phyloP scores from a whole-genome alignment of 2,329 filamentous ascomycete genomes.

The Colletotrichum sp. region DNA sequence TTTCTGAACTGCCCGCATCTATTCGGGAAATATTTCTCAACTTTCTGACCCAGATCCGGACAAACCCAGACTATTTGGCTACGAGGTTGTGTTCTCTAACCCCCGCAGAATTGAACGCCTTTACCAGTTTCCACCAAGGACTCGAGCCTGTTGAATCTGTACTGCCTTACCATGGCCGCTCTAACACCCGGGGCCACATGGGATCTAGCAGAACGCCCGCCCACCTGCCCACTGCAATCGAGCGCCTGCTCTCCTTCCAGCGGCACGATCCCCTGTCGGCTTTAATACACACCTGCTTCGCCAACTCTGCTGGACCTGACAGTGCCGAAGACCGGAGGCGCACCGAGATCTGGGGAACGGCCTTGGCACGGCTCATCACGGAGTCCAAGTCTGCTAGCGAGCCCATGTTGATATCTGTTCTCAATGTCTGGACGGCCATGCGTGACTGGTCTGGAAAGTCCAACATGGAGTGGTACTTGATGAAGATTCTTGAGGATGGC shows the following conservation, averaged over 20 bases:
- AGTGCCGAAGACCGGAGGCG: constrained; percentile 81
- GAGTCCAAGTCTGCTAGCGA: constrained; percentile 79
- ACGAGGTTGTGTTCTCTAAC: constrained; percentile 79
- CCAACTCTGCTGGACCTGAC: constrained; percentile 81
- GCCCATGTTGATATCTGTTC: constrained; percentile 80
- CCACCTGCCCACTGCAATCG: constrained; percentile 68
- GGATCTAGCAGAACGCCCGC: constrained; percentile 32
- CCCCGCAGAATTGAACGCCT: constrained; percentile 75
- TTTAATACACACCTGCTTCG: constrained; percentile 87
- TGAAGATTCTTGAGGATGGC: constrained; percentile 92
- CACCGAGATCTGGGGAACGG: constrained; percentile 86
- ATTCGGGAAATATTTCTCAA: constrained; percentile 77
- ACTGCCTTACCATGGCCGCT: constrained; percentile 69
- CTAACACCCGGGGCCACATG: constrained; percentile 51
- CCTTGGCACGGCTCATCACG: constrained; percentile 82
- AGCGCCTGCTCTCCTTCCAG: constrained; percentile 87
- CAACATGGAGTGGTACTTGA: constrained; percentile 92
- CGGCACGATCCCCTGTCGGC: constrained; percentile 85
- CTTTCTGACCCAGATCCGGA: constrained; percentile 82
- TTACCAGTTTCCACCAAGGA: constrained; percentile 80
- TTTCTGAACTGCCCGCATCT: constrained; percentile 77
- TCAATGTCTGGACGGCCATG: constrained; percentile 87
- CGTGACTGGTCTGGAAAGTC: constrained; percentile 88
- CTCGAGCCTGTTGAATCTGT: constrained; percentile 86
- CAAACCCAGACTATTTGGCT: constrained; percentile 87